Evolutionary conservation across 495 filamentous ascomycete genomes (phyloP).

Genomic region (Talaromyces thailandensis): DNA sequence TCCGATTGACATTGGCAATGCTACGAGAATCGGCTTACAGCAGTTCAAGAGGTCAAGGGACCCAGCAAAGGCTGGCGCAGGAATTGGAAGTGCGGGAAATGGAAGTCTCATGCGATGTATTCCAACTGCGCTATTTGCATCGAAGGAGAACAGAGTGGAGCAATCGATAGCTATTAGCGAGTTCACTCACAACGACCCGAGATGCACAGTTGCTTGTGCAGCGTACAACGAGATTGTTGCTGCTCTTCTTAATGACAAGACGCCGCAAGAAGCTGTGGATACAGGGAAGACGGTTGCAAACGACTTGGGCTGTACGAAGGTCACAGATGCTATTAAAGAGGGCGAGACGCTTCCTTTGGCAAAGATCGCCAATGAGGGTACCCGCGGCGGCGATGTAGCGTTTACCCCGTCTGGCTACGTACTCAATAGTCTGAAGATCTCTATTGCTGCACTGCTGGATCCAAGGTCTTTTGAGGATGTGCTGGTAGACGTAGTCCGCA

Average conservation of each 20-base stretch:
- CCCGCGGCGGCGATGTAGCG: neutral
- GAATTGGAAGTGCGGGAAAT: neutral
- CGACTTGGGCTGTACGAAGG: neutral
- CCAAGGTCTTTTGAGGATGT: neutral
- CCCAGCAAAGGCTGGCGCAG: neutral
- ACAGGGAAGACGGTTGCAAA: neutral
- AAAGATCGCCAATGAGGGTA: neutral
- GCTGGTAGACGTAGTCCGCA: conserved; percentile 27
- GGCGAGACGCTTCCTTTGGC: conserved; percentile 2
- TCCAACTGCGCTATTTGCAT: neutral
- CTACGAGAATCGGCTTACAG: neutral
- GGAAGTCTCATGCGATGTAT: neutral
- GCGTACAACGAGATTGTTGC: conserved; percentile 2
- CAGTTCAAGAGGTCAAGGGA: neutral
- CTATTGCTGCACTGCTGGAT: conserved; percentile 1
- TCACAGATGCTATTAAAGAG: neutral
- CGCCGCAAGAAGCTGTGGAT: neutral
- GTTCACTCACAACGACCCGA: conserved; percentile 1
- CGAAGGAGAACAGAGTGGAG: neutral
- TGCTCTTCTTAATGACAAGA: neutral
- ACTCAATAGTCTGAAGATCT: neutral
- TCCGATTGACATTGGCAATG: conserved; percentile 1
- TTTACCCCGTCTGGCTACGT: neutral
- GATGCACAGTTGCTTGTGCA: neutral
- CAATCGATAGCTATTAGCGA: neutral